phyloP scores from a whole-genome alignment of 2,329 filamentous ascomycete genomes.

The Monascus ruber region DNA sequence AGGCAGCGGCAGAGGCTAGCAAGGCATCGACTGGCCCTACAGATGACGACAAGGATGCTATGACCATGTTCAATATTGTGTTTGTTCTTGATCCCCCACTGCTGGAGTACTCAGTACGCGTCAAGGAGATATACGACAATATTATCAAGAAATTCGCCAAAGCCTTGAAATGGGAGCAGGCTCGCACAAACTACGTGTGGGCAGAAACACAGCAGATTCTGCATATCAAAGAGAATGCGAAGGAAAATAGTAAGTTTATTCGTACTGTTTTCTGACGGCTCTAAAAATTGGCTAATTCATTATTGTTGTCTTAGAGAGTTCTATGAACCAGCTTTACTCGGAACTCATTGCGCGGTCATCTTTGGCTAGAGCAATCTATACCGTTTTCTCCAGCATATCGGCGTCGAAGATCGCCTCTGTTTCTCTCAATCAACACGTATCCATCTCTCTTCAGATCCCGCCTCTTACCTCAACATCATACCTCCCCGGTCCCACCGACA shows the following conservation, averaged over 20 bases:
- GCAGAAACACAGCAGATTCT: constrained; percentile 78
- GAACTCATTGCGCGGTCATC: constrained; percentile 52
- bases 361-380: constrained; percentile 69
- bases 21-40: constrained; percentile 12
- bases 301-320: constrained; percentile 15
- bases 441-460: constrained; percentile 53
- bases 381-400: constrained; percentile 70
- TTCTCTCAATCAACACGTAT: constrained; percentile 54
- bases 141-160: constrained; percentile 88
- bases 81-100: constrained; percentile 77
- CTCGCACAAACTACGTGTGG: constrained; percentile 81
- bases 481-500: constrained; percentile 57
- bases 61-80: constrained; percentile 97
- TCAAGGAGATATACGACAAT: constrained; percentile 76
- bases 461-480: constrained; percentile 57
- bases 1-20: constrained; percentile 9
- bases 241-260: constrained; percentile 41
- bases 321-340: constrained; percentile 28
- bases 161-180: constrained; percentile 84
- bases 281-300: no score
- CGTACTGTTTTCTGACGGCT: neutral
- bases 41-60: constrained; percentile 44
- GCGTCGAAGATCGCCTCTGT: constrained; percentile 77
- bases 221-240: constrained; percentile 67
- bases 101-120: constrained; percentile 58